A percentile compares a stretch with the other conserved stretches of the same genome.
Evolutionary conservation across 163 green algal genomes (phyloP).

Genomic region (Prototheca cutis): DNA sequence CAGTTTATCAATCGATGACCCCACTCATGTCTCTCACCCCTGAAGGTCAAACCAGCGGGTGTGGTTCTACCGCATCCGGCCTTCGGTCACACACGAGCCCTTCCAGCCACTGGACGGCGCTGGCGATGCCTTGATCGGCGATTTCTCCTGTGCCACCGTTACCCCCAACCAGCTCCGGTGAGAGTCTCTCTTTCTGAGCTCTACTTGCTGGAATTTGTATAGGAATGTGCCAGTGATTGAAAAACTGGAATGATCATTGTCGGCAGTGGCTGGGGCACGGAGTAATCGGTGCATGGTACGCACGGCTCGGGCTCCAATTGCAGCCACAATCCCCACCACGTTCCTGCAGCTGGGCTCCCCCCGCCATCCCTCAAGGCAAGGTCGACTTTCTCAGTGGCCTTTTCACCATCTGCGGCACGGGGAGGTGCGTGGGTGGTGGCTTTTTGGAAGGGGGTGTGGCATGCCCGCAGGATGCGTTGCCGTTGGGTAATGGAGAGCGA

Average conservation of each 20-base stretch:
- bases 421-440: conserved; percentile 51
- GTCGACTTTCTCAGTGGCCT: conserved; percentile 75
- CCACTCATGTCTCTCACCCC: background rate
- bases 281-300: too few species aligned
- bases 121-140: conserved; percentile 44
- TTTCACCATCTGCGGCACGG: conserved; percentile 73
- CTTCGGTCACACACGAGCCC: conserved; percentile 80
- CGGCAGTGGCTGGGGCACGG: too few species aligned
- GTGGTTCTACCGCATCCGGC: conserved; percentile 88
- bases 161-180: conserved; percentile 77
- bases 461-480: too few species aligned
- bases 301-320: too few species aligned
- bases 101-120: conserved; percentile 69
- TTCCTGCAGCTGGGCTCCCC: conserved; percentile 58
- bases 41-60: conserved; percentile 64
- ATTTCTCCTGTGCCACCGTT: conserved; percentile 38
- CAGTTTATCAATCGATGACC: background rate
- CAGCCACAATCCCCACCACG: too few species aligned
- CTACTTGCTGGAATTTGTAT: too few species aligned
- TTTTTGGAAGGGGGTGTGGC: too few species aligned
- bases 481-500: too few species aligned
- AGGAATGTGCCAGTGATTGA: too few species aligned
- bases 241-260: too few species aligned
- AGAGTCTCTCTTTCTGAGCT: too few species aligned
- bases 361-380: conserved; percentile 37